Percentiles rank a stretch among this genome's conserved stretches.
These are phyloP conservation scores for Hypsizygus ulmarius DNA, from an alignment of 1,284 basidiomycete species.

Conservation along the genomic window DNA sequence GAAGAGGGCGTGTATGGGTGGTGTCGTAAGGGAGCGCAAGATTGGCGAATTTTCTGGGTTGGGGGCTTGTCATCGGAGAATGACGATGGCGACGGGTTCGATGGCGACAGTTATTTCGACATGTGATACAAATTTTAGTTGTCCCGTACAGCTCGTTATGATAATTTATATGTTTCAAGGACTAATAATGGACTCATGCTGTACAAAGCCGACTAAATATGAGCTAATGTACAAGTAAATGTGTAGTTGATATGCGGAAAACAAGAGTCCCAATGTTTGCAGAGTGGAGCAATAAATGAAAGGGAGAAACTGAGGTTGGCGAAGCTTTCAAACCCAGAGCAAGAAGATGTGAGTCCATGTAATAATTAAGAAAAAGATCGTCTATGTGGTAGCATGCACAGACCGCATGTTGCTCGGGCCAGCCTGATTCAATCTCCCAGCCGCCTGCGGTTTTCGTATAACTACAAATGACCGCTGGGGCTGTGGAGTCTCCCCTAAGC, in stretches of 20 bases:
- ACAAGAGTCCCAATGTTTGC: neutral
- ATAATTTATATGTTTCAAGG: neutral
- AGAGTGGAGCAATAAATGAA: neutral
- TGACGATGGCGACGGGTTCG: conserved; percentile 20
- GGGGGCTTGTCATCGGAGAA: conserved; percentile 48
- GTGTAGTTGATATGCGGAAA: conserved; percentile 5
- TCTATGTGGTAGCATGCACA: conserved; percentile 12
- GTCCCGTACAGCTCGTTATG: neutral
- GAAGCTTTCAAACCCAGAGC: neutral
- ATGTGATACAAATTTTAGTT: neutral
- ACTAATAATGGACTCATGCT: neutral
- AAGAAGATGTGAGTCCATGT: conserved; percentile 5
- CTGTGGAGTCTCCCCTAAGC: conserved; percentile 26
- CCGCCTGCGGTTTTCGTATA: conserved; percentile 51
- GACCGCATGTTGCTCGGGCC: conserved; percentile 10
- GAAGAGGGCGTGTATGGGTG: conserved; percentile 72
- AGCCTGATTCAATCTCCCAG: conserved; percentile 26
- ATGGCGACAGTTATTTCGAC: conserved; percentile 11
- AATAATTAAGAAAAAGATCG: conserved; percentile 7
- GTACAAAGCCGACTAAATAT: conserved; percentile 7
- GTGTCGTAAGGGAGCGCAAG: conserved; percentile 63
- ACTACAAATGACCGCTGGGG: conserved; percentile 66
- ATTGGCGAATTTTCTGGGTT: conserved; percentile 78
- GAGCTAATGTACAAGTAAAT: conserved; percentile 14
- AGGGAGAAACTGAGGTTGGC: neutral